Percentiles rank a stretch among this genome's conserved stretches.
phyloP scores from a whole-genome alignment of 352 stramenopile species.

The Sclerospora graminicola region DNA sequence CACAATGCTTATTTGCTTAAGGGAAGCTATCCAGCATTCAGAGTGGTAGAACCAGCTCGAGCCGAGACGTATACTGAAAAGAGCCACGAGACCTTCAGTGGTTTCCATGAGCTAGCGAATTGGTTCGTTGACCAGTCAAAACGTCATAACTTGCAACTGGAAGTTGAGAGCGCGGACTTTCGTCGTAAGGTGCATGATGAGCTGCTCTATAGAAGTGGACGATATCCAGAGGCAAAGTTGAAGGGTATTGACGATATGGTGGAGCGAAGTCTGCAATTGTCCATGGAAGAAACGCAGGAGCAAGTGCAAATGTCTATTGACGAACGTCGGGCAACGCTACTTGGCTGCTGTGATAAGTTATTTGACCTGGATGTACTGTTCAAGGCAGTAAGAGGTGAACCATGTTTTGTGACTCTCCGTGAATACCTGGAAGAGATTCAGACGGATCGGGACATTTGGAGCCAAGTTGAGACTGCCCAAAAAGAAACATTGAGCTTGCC shows the following conservation, averaged over 20 bases:
- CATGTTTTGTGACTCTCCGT: slow-evolving; percentile 6
- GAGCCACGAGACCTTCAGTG: slow-evolving; percentile 6
- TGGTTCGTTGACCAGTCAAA: slow-evolving; percentile 16
- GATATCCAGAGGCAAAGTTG: slow-evolving; percentile 18
- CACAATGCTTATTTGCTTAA: slow-evolving; percentile 19
- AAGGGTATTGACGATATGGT: slow-evolving; percentile 14
- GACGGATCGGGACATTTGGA: slow-evolving; percentile 10
- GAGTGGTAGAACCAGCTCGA: slow-evolving; percentile 16
- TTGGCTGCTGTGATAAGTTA: slow-evolving; percentile 10
- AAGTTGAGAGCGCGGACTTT: not conserved
- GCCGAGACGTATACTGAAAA: slow-evolving; percentile 9
- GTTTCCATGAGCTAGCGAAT: slow-evolving; percentile 6
- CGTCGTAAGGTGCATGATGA: not conserved
- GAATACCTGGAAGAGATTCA: slow-evolving; percentile 10
- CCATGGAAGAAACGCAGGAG: slow-evolving; percentile 13
- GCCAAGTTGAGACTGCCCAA: slow-evolving; percentile 2
- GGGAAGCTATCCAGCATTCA: slow-evolving; percentile 25
- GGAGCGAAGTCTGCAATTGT: slow-evolving; percentile 9
- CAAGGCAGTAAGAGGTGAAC: slow-evolving; percentile 2
- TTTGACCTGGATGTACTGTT: slow-evolving; percentile 28
- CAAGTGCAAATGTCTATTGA: slow-evolving; percentile 11
- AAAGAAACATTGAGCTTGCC: slow-evolving; percentile 11
- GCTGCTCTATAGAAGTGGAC: slow-evolving; percentile 12
- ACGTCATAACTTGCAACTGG: slow-evolving; percentile 9
- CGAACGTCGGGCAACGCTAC: slow-evolving; percentile 9